Evolutionary conservation across 2,329 filamentous ascomycete genomes (phyloP), one percentile per base, ranked within the genome.

Genomic region (Pseudopithomyces chartarum): DNA sequence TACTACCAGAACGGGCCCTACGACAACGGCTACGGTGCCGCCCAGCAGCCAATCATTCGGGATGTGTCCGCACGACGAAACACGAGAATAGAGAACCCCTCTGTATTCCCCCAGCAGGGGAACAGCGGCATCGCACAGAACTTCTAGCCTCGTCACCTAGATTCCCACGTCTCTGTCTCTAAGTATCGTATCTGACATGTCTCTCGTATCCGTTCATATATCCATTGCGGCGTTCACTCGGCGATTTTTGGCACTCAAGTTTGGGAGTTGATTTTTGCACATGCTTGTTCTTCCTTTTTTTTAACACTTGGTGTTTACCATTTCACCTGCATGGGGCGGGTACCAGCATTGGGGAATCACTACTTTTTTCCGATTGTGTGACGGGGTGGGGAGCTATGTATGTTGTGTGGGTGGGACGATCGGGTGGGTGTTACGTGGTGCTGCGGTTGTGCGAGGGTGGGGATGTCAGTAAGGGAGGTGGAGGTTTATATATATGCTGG

Each of bases 71-170:
- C 95, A 26, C 84, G 95, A 65, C 87, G 95, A 63, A 97, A 97
- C 79, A 97, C 95, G 12, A 87, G 93, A 60, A 98, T 99, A 70
- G 93, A 98, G 79, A 96, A 90, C 73, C 89, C 92, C 2, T 86
- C 90, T 43, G 90, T 95, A 60, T 96, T 91, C 69, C 93, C 94
- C 11, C 91, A 96, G 72, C 92, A 96, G 80, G 87, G 86, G 33
- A 96, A 91, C 68, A 91, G 91, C 38, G 95, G 95, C 57, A 97
- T 99, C 69, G 91, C 95, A 32, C 95, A 98, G 78, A 99, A 99
- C 77, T 99, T 99, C 70, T 98, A 85, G 52, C 22, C 20, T 20
- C 40, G 8, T 8, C 26, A 29, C 4, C 26, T 29, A 29, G 26
- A 8, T 4, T 29, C 20, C 20, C 19, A 22, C 19, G 20, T 29